A percentile compares a stretch with the other conserved stretches of the same genome.
Evolutionary conservation across 768 basidiomycete genomes (phyloP).

Genomic region (Chalciporus piperatus): DNA sequence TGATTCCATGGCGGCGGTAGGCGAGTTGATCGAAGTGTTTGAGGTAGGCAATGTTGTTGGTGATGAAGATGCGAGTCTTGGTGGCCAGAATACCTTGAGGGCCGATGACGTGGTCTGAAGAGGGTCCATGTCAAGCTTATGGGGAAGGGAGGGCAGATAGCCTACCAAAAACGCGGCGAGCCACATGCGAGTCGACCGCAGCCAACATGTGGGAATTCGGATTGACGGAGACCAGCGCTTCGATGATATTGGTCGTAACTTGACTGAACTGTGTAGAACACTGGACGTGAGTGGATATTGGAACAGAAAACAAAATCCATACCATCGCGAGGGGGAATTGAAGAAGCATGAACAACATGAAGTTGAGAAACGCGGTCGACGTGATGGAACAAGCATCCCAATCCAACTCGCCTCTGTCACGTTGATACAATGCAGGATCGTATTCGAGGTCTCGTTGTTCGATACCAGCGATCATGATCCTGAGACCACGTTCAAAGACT

Average conservation of each 20-base stretch:
- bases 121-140: constrained; percentile 4
- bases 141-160: not conserved
- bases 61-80: constrained; percentile 84
- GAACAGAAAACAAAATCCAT: too few relatives aligned
- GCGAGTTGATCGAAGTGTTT: constrained; percentile 70
- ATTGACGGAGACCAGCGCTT: too few relatives aligned
- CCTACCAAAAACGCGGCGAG: constrained; percentile 78
- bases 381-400: constrained; percentile 83
- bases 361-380: constrained; percentile 50
- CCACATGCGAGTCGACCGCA: constrained; percentile 84
- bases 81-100: constrained; percentile 77
- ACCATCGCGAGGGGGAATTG: too few relatives aligned
- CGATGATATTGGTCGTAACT: too few relatives aligned
- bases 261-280: too few relatives aligned
- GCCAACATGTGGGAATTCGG: too few relatives aligned
- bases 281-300: too few relatives aligned
- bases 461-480: constrained; percentile 79
- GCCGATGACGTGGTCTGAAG: constrained; percentile 78
- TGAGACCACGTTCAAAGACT: constrained; percentile 74
- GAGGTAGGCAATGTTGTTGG: constrained; percentile 84
- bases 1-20: constrained; percentile 78
- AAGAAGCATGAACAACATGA: too few relatives aligned
- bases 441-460: constrained; percentile 80
- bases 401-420: constrained; percentile 81
- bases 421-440: constrained; percentile 70